Percentiles rank a stretch among this genome's conserved stretches.
These are phyloP conservation scores for Antrodiella citrinella DNA, from an alignment of 768 basidiomycete species.

Conservation along the genomic window DNA sequence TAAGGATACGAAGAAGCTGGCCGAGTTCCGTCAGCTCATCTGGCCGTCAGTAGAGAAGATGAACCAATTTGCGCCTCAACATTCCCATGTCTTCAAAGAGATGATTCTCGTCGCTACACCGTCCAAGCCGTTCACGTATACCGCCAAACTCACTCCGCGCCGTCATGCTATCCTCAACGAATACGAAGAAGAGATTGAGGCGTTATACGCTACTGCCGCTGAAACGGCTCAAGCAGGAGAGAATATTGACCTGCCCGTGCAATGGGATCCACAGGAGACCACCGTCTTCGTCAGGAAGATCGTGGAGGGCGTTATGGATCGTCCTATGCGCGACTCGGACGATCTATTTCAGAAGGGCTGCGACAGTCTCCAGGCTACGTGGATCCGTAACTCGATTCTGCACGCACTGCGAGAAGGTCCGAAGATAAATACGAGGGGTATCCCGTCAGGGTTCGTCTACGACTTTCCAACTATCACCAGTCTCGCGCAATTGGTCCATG, in stretches of 20 bases:
- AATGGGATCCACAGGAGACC: conserved; percentile 9
- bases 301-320: conserved; percentile 11
- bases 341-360: conserved; percentile 17
- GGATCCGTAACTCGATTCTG: conserved; percentile 25
- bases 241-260: conserved; percentile 13
- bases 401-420: conserved; percentile 20
- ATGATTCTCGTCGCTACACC: conserved; percentile 32
- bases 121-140: conserved; percentile 1
- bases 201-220: conserved; percentile 6
- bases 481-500: conserved; percentile 14
- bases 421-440: conserved; percentile 5
- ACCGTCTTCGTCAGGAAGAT: conserved; percentile 10
- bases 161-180: not conserved
- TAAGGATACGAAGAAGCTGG: conserved; percentile 15
- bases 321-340: conserved; percentile 7
- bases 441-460: conserved; percentile 28
- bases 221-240: conserved; percentile 13
- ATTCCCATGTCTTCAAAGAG: conserved; percentile 41
- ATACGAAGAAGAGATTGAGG: conserved; percentile 1
- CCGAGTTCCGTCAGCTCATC: conserved; percentile 16
- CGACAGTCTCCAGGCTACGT: conserved; percentile 25
- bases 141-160: not conserved
- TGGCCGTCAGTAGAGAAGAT: conserved; percentile 31
- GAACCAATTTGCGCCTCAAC: conserved; percentile 34
- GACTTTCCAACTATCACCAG: conserved; percentile 31